Evolutionary conservation across 106 monocot species (phyloP), one percentile per base, ranked within the genome.

Genomic region (Narthecium ossifragum): DNA sequence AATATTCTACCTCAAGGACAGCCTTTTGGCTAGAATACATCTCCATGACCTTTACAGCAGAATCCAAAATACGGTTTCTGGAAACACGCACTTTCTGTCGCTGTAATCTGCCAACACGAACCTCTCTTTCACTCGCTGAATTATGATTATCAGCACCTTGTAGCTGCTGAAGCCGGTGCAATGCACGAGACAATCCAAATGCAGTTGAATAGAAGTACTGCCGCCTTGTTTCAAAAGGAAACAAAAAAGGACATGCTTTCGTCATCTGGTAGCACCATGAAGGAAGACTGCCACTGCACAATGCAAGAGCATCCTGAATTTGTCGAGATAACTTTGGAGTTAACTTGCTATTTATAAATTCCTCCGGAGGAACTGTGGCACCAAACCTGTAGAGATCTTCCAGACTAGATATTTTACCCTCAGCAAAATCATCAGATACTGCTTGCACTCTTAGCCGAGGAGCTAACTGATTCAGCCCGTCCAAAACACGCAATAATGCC

Each of bases 1-100:
- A 98, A 73, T 98, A 98, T 68, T 98, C 98, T 13, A 98, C 98
- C 72, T 98, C 98, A 71, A 98, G 84, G 34, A 98, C 98, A 60
- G 91, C 81, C 65, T 91, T 98, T 48, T 91, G 86, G 57, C 90
- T 82, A 13, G 90, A 86, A 66, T 91, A 98, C 91, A 98, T 88
- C 52, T 98, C 98, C 98, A 98, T 98, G 40, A 98, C 98, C 71
- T 91, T 98, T 12, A 76, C 69, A 57, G 98, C 98, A 63, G 98
- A 98, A 75, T 90, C 98, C 55, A 98, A 61, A 22, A 98, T 91
- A 53, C 84, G 86, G 46, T 82, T 91, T 69, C 98, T 84, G 30
- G 91, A 91, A 64, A 98, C 91, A 72, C 98, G 90, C 33, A 98
- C 98, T 34, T 98, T 98, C 55, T 98, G 98, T 23, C 98, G 56